phyloP scores from a whole-genome alignment of 2,329 filamentous ascomycete species.

The Claviceps humidiphila region DNA sequence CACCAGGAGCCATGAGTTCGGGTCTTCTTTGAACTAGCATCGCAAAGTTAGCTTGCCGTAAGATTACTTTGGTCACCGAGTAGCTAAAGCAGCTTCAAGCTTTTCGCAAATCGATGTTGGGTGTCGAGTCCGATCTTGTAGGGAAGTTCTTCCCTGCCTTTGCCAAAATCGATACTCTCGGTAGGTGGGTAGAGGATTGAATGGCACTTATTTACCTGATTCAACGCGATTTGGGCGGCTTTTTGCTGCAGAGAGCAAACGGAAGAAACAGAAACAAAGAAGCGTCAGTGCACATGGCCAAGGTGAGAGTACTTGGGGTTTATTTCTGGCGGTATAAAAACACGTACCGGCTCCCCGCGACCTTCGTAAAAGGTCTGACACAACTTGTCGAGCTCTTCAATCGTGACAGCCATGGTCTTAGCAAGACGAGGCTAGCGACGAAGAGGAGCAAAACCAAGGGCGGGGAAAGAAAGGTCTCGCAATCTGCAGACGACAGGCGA shows the following conservation, averaged over 20 bases:
- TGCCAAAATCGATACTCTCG: neutral
- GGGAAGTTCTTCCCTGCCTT: neutral
- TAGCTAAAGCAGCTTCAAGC: neutral
- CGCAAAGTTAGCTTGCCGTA: constrained; percentile 8
- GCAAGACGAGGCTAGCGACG: constrained; percentile 15
- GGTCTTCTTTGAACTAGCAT: constrained; percentile 90
- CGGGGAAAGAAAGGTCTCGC: constrained; percentile 14
- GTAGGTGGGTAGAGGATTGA: neutral
- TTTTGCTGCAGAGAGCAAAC: constrained; percentile 58
- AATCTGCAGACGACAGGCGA: constrained; percentile 7
- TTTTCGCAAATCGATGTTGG: neutral
- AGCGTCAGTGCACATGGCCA: constrained; percentile 21
- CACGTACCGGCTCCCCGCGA: constrained; percentile 75
- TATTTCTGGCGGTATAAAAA: neutral
- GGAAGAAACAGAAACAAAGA: constrained; percentile 20
- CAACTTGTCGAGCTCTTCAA: constrained; percentile 90
- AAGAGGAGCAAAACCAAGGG: constrained; percentile 18
- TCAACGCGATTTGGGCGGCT: constrained; percentile 81
- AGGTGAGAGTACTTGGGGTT: neutral
- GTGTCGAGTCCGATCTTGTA: neutral
- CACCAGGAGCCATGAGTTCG: constrained; percentile 93
- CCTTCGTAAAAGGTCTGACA: constrained; percentile 97
- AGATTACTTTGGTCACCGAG: neutral
- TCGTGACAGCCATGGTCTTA: constrained; percentile 51
- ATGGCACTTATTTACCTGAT: constrained; percentile 50